phyloP scores from a whole-genome alignment of 805 yeast species.

The Yarrowia deformans region DNA sequence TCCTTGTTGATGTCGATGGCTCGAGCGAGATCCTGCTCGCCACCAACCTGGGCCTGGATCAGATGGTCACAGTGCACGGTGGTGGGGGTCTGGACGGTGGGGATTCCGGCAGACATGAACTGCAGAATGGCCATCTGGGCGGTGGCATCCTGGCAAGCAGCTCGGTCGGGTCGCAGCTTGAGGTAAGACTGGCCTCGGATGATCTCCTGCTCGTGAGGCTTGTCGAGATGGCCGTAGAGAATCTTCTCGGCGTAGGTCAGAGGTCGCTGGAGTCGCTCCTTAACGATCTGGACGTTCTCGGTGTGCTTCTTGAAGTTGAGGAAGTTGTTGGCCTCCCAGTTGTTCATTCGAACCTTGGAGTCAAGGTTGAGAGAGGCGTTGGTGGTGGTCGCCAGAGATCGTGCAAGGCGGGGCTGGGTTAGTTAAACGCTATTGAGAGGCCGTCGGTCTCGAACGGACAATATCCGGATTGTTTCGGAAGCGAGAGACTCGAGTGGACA shows the following conservation, averaged over 20 bases:
- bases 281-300: conserved; percentile 86
- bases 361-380: conserved; percentile 57
- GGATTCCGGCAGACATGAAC: conserved; percentile 95
- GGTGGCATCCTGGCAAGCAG: conserved; percentile 98
- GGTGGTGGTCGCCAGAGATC: conserved; percentile 40
- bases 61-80: conserved; percentile 98
- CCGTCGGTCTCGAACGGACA: too few species aligned
- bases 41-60: conserved; percentile 95
- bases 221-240: conserved; percentile 91
- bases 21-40: conserved; percentile 80
- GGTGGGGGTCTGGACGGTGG: conserved; percentile 90
- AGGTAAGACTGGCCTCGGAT: conserved; percentile 89
- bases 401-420: conserved; percentile 43
- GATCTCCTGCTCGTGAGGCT: conserved; percentile 86
- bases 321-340: conserved; percentile 68
- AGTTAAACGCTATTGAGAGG: too few species aligned
- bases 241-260: conserved; percentile 95
- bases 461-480: too few species aligned
- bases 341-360: conserved; percentile 79
- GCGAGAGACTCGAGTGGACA: too few species aligned
- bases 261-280: conserved; percentile 82
- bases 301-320: conserved; percentile 90
- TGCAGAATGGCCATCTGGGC: conserved; percentile 98
- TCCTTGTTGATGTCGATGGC: conserved; percentile 91
- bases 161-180: conserved; percentile 96